Conservation (phyloP, 306 rosid genomes). For the Macrotyloma uniflorum region DNA sequence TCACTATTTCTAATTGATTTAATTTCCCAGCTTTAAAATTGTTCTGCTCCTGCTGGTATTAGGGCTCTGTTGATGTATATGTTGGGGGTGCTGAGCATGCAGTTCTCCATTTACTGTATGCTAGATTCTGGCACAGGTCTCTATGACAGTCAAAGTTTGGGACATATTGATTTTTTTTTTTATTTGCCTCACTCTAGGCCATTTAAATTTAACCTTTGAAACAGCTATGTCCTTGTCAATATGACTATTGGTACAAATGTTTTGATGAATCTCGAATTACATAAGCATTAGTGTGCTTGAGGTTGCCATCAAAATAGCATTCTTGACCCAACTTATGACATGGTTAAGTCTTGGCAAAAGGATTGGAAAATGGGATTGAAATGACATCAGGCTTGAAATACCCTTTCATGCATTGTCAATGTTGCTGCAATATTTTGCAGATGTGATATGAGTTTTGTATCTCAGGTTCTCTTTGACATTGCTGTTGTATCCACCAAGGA, state of each 20-base stretch:
- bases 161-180: conserved; percentile 24
- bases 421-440: conserved; percentile 27
- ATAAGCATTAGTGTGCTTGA: not conserved
- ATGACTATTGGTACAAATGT: not conserved
- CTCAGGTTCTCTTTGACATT: conserved; percentile 93
- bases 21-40: conserved; percentile 27
- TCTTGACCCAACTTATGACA: conserved; percentile 15
- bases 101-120: conserved; percentile 94
- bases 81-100: conserved; percentile 99
- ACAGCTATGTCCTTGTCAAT: conserved; percentile 13
- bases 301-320: conserved; percentile 8
- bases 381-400: conserved; percentile 20
- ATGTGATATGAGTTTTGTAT: conserved; percentile 41
- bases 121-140: conserved; percentile 99
- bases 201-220: conserved; percentile 6
- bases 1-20: conserved; percentile 14
- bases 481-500: conserved; percentile 93
- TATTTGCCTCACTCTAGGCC: conserved; percentile 27
- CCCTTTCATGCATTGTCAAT: conserved; percentile 5
- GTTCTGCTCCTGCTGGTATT: conserved; percentile 61
- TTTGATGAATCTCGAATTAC: no score
- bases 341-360: conserved; percentile 33
- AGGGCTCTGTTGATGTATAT: conserved; percentile 97
- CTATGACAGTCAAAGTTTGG: conserved; percentile 34
- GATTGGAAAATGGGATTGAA: conserved; percentile 10